A percentile compares a stretch with the other conserved stretches of the same genome.
Evolutionary conservation across 768 basidiomycete genomes (phyloP).

Genomic region (Dioszegia hungarica): DNA sequence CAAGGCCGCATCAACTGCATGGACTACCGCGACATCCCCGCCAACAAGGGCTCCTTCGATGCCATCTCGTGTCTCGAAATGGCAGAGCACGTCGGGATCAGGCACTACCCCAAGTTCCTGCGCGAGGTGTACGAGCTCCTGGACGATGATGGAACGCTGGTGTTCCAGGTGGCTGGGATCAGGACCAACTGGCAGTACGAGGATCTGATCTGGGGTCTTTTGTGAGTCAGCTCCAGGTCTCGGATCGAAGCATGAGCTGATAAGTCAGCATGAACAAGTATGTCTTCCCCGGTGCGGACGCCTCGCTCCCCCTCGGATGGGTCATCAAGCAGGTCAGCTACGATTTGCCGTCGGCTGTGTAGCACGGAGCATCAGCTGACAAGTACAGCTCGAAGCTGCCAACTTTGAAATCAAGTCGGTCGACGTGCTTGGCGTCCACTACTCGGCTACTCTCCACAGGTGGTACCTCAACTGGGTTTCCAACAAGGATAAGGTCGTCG

Average conservation of each 20-base stretch:
- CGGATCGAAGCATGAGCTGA: background rate
- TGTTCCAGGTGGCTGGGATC: conserved; percentile 95
- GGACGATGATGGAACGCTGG: conserved; percentile 88
- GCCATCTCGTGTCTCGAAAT: conserved; percentile 97
- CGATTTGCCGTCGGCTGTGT: too few species aligned
- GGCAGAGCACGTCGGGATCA: conserved; percentile 98
- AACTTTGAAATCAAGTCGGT: conserved; percentile 96
- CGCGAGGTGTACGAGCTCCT: conserved; percentile 86
- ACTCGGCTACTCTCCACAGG: conserved; percentile 69
- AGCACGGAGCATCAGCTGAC: conserved; percentile 7
- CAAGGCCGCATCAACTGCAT: conserved; percentile 86
- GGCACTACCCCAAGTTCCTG: conserved; percentile 83
- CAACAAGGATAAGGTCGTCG: conserved; percentile 84
- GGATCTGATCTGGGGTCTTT: conserved; percentile 79
- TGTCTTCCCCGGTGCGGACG: conserved; percentile 97
- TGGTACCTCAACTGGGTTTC: conserved; percentile 98
- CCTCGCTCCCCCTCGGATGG: conserved; percentile 92
- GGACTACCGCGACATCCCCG: conserved; percentile 87
- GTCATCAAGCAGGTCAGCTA: conserved; percentile 66
- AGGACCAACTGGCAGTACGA: conserved; percentile 97
- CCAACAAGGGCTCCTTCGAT: conserved; percentile 65
- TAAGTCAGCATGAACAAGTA: conserved; percentile 56
- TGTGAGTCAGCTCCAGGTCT: conserved; percentile 20
- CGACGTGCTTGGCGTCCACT: conserved; percentile 96
- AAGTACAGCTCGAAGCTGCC: conserved; percentile 60